Base-by-base conservation (phyloP, 495 filamentous ascomycete species). In the Xylaria venustula region DNA sequence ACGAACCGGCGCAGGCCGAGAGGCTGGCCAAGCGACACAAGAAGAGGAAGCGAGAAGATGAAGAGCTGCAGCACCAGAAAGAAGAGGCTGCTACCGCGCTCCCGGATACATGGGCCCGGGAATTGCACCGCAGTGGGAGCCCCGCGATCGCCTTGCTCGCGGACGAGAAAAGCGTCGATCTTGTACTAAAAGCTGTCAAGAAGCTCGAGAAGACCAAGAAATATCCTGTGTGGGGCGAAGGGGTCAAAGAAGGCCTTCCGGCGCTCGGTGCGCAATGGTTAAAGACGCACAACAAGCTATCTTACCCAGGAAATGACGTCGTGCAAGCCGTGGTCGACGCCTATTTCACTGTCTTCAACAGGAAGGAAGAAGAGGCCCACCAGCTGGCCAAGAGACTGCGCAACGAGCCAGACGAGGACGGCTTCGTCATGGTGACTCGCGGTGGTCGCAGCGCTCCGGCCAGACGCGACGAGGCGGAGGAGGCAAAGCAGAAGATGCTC, bases 371-470 rank as follows among this genome's bases (percentile, higher is more conserved):
- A 49, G 85, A 87, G 46, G 84, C 86, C 20, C 80, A 80, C 47
- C 84, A 84, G 23, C 77, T 85, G 19, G 85, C 84, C 32, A 84
- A 87, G 62, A 79, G 81, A 57, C 75, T 85, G 60, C 82, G 89
- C 46, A 83, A 87, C 66, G 87, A 88, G 66, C 91, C 94, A 9
- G 94, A 98, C 71, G 92, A 91, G 69, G 95, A 98, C 74, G 94
- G 94, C 9, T 98, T 98, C 69, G 81, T 97, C 20, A 97, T 91
- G 30, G 95, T 98, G 28, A 90, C 87, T 3, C 81, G 88, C 57
- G 93, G 92, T 3, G 85, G 87, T 46, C 86, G 89, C 57, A 79
- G 80, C 9, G 91, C 90, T 12, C 87, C 90, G 8, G 90, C 90
- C 17, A 78, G 85, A 46, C 83, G 86, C 61, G 89, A 90, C 65